Base-by-base conservation (phyloP, 1,284 basidiomycete species). In the Apiotrichum brassicae region DNA sequence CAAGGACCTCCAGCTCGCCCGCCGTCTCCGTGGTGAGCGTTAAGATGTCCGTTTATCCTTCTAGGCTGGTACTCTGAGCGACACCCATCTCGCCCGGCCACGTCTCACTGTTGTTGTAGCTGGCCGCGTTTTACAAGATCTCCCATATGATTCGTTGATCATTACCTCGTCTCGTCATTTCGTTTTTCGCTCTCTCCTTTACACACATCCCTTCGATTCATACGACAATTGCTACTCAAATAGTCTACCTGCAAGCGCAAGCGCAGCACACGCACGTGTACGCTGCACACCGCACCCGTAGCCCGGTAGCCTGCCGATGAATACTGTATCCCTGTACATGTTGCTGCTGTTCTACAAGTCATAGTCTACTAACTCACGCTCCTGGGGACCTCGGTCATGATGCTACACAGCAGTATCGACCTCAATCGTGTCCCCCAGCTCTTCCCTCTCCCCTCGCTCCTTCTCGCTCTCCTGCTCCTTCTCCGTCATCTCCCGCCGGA, bases 1-100 rank as follows among this genome's bases (percentile, higher is more conserved):
- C 41, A 84, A 85, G 76, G 84, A 86, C 71, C 78, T 86, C 60
- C 78, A 79, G 60, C 76, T 81, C 57, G 80, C 80, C 36, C 75
- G 80, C 62, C 78, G 81, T 65, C 76, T 82, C 64, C 76, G 81
- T 59, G 81, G 81, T 60, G 77, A 79, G 75, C 55, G 70, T 54
- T 71, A 69, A 62, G 57, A n/a, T n/a, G n/a, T n/a, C n/a, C n/a
- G n/a, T n/a, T n/a, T n/a, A n/a, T n/a, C n/a, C n/a, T n/a, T n/a
- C n/a, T n/a, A n/a, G 54, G 33, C 11, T 38, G 37, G 11, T 34
- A 34, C 13, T 37, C 35, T 22, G 8, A 8, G 14, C 19, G 33
- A 35, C 18, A 9, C 16, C 18, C 19, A 11, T 37, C 35, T 37
- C 28, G 28, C 28, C 28, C 28, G 28, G 28, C 28, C 28, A 11